These are phyloP conservation scores for Eutypa lata DNA, from an alignment of 2,329 filamentous ascomycete species.

Conservation along the genomic window DNA sequence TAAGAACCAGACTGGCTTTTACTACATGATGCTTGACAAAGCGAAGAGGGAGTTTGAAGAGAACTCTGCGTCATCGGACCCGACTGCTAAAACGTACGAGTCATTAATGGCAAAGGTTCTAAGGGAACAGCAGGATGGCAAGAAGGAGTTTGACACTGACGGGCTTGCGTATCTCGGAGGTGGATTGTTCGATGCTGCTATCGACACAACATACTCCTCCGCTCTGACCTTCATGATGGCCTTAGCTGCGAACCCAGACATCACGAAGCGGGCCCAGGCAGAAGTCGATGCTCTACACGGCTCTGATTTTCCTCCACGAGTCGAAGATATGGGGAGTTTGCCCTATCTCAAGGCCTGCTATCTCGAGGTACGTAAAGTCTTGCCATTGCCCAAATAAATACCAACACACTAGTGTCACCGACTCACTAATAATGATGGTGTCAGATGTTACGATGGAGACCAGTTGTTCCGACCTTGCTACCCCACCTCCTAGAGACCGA, in stretches of 20 bases:
- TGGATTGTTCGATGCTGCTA: slow-evolving; percentile 14
- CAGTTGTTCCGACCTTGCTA: slow-evolving; percentile 8
- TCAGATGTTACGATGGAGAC: slow-evolving; percentile 15
- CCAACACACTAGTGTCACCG: too few species aligned
- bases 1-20: slow-evolving; percentile 4
- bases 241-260: slow-evolving; percentile 11
- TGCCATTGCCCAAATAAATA: not conserved
- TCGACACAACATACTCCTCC: slow-evolving; percentile 12
- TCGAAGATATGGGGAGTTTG: slow-evolving; percentile 3
- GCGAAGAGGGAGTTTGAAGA: not conserved
- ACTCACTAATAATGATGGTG: not conserved
- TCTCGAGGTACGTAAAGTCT: slow-evolving; percentile 8
- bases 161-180: slow-evolving; percentile 13
- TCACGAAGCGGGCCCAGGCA: slow-evolving; percentile 9
- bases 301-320: slow-evolving; percentile 5
- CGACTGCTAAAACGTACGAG: not conserved
- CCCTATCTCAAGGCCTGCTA: slow-evolving; percentile 17
- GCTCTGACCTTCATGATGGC: slow-evolving; percentile 11
- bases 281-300: slow-evolving; percentile 13
- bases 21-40: slow-evolving; percentile 7
- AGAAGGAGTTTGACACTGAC: slow-evolving; percentile 7
- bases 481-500: slow-evolving; percentile 13
- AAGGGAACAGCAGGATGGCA: slow-evolving; percentile 4
- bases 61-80: not conserved
- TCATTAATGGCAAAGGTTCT: slow-evolving; percentile 8